Conservation (phyloP, 2,329 filamentous ascomycete species). For the Fusarium robinianum region DNA sequence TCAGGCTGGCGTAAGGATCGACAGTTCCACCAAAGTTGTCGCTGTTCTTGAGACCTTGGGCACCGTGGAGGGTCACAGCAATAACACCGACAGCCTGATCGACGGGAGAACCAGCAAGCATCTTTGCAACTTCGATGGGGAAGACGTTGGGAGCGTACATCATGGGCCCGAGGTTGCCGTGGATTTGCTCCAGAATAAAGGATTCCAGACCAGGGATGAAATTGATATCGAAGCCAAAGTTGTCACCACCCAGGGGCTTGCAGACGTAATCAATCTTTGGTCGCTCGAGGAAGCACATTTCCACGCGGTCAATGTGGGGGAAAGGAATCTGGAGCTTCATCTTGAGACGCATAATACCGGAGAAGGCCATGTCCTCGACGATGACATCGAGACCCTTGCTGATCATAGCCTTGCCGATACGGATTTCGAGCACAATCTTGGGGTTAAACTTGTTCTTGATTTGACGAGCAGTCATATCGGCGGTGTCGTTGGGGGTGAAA, state of each 20-base stretch:
- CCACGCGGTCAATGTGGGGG: constrained; percentile 91
- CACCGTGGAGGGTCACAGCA: constrained; percentile 87
- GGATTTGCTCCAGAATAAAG: constrained; percentile 96
- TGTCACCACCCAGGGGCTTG: constrained; percentile 95
- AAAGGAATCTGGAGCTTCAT: constrained; percentile 96
- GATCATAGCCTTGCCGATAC: constrained; percentile 93
- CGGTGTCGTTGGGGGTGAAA: constrained; percentile 93
- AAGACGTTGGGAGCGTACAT: constrained; percentile 99
- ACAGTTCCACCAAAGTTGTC: constrained; percentile 92
- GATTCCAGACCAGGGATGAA: constrained; percentile 93
- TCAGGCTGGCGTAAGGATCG: constrained; percentile 86
- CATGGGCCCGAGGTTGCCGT: constrained; percentile 91
- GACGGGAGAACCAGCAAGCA: constrained; percentile 90
- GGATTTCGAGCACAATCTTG: constrained; percentile 92
- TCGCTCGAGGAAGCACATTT: constrained; percentile 90
- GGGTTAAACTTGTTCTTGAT: constrained; percentile 96
- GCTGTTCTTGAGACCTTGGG: constrained; percentile 89
- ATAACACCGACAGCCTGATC: constrained; percentile 96
- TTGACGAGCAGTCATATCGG: constrained; percentile 88
- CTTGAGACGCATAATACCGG: constrained; percentile 94
- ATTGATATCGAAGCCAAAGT: constrained; percentile 97
- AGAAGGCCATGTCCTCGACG: constrained; percentile 96
- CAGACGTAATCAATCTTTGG: constrained; percentile 96
- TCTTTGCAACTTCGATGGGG: constrained; percentile 97
- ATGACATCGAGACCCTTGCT: constrained; percentile 98